These are phyloP conservation scores for Fusarium zealandicum DNA, from an alignment of 2,329 filamentous ascomycete species.

Conservation along the genomic window DNA sequence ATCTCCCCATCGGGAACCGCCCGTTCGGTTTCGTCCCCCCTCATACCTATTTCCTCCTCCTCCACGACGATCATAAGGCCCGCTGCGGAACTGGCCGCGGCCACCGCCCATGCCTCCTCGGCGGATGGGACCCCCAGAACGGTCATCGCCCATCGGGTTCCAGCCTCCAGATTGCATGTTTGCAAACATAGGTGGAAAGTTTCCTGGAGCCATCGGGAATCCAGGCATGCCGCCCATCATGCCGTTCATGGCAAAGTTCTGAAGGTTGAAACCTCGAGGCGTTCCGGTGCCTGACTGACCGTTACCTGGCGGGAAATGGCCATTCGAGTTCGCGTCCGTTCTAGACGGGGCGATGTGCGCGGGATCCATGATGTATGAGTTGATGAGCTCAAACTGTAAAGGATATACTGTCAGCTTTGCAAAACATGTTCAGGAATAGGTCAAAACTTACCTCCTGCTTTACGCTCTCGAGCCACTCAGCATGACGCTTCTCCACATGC, in stretches of 20 bases:
- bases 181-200: conserved; percentile 64
- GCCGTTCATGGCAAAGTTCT: conserved; percentile 69
- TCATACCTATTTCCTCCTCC: conserved; percentile 63
- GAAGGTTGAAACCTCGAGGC: conserved; percentile 88
- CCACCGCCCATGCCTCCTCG: conserved; percentile 65
- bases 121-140: conserved; percentile 72
- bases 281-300: conserved; percentile 81
- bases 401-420: conserved; percentile 24
- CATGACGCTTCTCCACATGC: conserved; percentile 94
- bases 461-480: conserved; percentile 83
- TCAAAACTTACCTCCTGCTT: conserved; percentile 76
- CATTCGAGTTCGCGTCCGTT: conserved; percentile 93
- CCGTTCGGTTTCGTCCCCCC: conserved; percentile 56
- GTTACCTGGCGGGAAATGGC: conserved; percentile 86
- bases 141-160: conserved; percentile 61
- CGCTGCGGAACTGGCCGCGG: conserved; percentile 66
- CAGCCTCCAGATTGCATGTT: conserved; percentile 58
- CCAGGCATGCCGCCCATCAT: conserved; percentile 66
- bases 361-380: conserved; percentile 92
- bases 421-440: background rate
- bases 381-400: conserved; percentile 83
- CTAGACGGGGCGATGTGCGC: conserved; percentile 92
- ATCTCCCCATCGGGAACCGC: conserved; percentile 72
- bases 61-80: conserved; percentile 76
- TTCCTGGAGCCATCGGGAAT: conserved; percentile 60